Evolutionary conservation across 2,329 filamentous ascomycete species (phyloP).

Genomic region (Pseudocercospora fuligena): DNA sequence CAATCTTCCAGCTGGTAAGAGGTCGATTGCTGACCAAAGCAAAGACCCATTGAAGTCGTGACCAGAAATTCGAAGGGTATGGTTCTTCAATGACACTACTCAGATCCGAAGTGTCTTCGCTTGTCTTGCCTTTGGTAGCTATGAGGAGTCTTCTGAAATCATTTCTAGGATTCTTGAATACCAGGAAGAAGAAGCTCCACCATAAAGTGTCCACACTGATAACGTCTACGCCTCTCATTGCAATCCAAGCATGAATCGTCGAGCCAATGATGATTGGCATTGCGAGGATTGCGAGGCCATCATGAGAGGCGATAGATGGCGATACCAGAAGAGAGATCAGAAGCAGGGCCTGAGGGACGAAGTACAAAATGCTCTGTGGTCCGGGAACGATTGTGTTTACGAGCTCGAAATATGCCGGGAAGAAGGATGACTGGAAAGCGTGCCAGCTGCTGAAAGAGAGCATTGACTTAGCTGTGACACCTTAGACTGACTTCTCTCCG

Average conservation of each 20-base stretch:
- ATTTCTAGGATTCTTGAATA: conserved; percentile 34
- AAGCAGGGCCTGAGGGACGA: conserved; percentile 34
- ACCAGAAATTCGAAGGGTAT: conserved; percentile 30
- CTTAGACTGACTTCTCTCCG: neutral
- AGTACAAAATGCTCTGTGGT: conserved; percentile 36
- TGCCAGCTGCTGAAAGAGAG: neutral
- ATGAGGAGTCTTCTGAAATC: conserved; percentile 29
- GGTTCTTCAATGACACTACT: conserved; percentile 19
- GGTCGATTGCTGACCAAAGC: conserved; percentile 33
- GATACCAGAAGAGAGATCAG: conserved; percentile 35
- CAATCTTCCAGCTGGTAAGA: conserved; percentile 37
- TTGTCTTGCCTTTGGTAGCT: neutral
- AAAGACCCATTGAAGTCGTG: conserved; percentile 35
- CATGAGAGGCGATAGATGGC: conserved; percentile 26
- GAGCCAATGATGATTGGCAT: conserved; percentile 33
- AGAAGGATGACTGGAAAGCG: neutral
- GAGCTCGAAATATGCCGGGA: neutral
- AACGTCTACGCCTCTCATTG: conserved; percentile 38
- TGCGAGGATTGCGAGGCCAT: conserved; percentile 32
- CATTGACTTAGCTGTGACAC: neutral
- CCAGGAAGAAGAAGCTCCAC: conserved; percentile 34
- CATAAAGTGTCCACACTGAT: conserved; percentile 37
- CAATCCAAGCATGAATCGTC: conserved; percentile 35
- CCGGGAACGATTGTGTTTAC: conserved; percentile 33
- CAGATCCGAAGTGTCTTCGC: neutral